A percentile compares a stretch with the other conserved stretches of the same genome.
Evolutionary conservation across 345 rosid species (phyloP).

Genomic region (Eucalyptus camaldulensis): DNA sequence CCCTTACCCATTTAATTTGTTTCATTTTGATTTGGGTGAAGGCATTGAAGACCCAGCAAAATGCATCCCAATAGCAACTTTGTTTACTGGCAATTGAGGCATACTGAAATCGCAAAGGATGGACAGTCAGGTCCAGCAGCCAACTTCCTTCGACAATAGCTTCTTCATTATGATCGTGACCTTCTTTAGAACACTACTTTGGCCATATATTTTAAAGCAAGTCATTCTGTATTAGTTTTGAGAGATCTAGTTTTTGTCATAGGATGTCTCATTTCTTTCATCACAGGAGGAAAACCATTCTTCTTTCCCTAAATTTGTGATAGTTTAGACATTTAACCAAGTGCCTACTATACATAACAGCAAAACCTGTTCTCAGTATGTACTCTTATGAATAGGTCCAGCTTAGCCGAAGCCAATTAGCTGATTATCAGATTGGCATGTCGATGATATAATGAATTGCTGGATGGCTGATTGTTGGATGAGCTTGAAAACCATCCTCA

Average conservation of each 20-base stretch:
- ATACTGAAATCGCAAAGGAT: slow-evolving; percentile 52
- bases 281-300: neutral
- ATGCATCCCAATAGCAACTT: slow-evolving; percentile 47
- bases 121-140: slow-evolving; percentile 70
- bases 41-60: slow-evolving; percentile 25
- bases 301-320: neutral
- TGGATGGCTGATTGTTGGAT: neutral
- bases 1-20: neutral
- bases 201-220: neutral
- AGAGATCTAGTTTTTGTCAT: neutral
- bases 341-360: neutral
- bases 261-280: neutral
- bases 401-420: neutral
- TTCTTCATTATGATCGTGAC: neutral
- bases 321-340: neutral
- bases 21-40: neutral
- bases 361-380: neutral
- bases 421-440: neutral
- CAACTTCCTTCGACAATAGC: slow-evolving; percentile 19
- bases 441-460: neutral
- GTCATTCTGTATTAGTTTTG: neutral
- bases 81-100: slow-evolving; percentile 62
- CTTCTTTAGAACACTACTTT: neutral
- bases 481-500: neutral
- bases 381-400: neutral